These are phyloP conservation scores for Mycosphaerella sp. DNA, from an alignment of 2,329 filamentous ascomycete species.

Conservation along the genomic window DNA sequence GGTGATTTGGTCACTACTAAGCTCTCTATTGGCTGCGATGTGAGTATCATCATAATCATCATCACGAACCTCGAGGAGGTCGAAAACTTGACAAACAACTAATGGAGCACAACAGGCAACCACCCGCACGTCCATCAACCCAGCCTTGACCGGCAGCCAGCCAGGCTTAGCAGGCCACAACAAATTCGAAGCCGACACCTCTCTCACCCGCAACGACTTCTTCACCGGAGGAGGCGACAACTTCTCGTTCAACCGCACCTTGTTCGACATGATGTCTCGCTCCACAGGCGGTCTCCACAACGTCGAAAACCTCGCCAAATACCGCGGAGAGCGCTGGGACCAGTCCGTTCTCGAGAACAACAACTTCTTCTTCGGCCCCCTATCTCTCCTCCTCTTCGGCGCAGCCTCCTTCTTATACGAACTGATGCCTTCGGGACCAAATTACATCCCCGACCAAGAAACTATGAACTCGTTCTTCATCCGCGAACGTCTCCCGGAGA, in stretches of 20 bases:
- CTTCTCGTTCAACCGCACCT: constrained; percentile 38
- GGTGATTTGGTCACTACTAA: constrained; percentile 40
- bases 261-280: constrained; percentile 37
- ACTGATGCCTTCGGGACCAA: constrained; percentile 34
- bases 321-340: constrained; percentile 38
- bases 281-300: constrained; percentile 35
- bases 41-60: neutral
- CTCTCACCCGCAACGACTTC: constrained; percentile 40
- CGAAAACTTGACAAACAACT: neutral
- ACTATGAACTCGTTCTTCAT: constrained; percentile 39
- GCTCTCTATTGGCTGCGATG: constrained; percentile 42
- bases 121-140: constrained; percentile 29
- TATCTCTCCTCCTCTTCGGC: constrained; percentile 37
- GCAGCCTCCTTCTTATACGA: constrained; percentile 42
- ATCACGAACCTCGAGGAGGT: neutral
- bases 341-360: constrained; percentile 36
- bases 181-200: constrained; percentile 40
- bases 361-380: constrained; percentile 41
- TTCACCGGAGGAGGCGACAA: constrained; percentile 35
- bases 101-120: constrained; percentile 1
- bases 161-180: constrained; percentile 42
- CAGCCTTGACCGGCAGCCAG: constrained; percentile 34
- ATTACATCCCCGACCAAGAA: constrained; percentile 32
- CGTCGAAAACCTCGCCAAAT: constrained; percentile 35
- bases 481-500: constrained; percentile 39